These are phyloP conservation scores for Yamadazyma trypodendri DNA, from an alignment of 1,139 yeast species.

Conservation along the genomic window DNA sequence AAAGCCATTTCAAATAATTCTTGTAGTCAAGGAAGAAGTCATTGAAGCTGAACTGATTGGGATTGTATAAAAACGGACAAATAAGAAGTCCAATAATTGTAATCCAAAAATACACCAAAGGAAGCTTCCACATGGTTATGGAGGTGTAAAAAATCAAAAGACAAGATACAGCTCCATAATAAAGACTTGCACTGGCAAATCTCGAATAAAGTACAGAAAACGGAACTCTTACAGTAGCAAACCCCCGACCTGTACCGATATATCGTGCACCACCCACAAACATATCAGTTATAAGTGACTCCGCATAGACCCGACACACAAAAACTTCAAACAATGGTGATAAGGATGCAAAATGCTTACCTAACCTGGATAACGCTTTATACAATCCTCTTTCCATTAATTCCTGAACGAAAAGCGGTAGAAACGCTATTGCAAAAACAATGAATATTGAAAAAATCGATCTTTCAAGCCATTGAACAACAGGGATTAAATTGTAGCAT, in stretches of 20 bases:
- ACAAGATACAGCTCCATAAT: constrained; percentile 40
- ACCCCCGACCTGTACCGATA: constrained; percentile 56
- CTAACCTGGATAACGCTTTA: constrained; percentile 42
- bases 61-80: constrained; percentile 53
- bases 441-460: constrained; percentile 49
- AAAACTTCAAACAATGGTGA: constrained; percentile 56
- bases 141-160: constrained; percentile 43
- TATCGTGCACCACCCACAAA: constrained; percentile 54
- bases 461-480: constrained; percentile 49
- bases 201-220: constrained; percentile 45
- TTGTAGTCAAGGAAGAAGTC: constrained; percentile 51
- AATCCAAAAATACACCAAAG: constrained; percentile 50
- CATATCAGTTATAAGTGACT: constrained; percentile 47
- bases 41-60: constrained; percentile 49
- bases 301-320: constrained; percentile 51
- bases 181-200: constrained; percentile 47
- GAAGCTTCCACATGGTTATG: constrained; percentile 46
- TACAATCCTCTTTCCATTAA: constrained; percentile 50
- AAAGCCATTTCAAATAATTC: constrained; percentile 42
- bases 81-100: constrained; percentile 43
- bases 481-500: constrained; percentile 49
- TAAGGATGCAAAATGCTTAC: constrained; percentile 48
- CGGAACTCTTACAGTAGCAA: constrained; percentile 49
- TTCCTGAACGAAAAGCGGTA: constrained; percentile 52
- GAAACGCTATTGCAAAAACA: constrained; percentile 49